Evolutionary conservation across 768 basidiomycete species (phyloP), one percentile per base, ranked within the genome.

Genomic region (Amanita exitialis): DNA sequence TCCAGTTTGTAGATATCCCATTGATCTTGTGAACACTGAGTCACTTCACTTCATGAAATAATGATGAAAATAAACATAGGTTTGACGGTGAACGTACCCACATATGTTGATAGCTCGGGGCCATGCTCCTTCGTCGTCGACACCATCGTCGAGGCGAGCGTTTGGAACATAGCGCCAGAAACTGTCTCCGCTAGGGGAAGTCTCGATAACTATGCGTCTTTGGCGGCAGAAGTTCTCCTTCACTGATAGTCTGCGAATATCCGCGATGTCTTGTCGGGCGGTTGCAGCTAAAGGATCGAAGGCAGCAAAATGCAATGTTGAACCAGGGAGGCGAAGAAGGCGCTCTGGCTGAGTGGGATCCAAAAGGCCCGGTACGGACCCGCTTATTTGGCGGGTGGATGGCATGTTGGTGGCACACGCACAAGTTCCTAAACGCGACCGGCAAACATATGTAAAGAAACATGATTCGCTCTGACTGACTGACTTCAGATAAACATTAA

Each of bases 1-100:
- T 90, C 88, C 6, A 90, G 73, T 60, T 89, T 90, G 67, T 89
- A 83, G 25, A 90, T 80, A 54, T 90, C 88, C 88, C 88, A 90
- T 62, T 89, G 86, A 32, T 90, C 85, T 61, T 84, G 83, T 16
- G 77, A 75, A 60, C 76, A 76, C 52, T 75, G 62, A 47, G 76
- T 64, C 1, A 63, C 61, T 64, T 76, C 66, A 8, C 82, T 83
- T 50, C 16, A 25, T 38, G 23, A 20, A 23, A 38, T 16, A 16
- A 21, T 39, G 8, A 18, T 52, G 53, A 23, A 15, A 42, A 37
- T 39, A 32, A 8, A 41, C 27, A 43, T 37, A 39, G 43, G 35
- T 32, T 28, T 4, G 15, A 18, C 15, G 52, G 44, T 27, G 38
- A 44, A 62, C 80, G 68, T 58, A 89, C 88, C 86, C 85, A 58